Conservation (phyloP, 495 filamentous ascomycete genomes). For the Alectoria sarmentosa region DNA sequence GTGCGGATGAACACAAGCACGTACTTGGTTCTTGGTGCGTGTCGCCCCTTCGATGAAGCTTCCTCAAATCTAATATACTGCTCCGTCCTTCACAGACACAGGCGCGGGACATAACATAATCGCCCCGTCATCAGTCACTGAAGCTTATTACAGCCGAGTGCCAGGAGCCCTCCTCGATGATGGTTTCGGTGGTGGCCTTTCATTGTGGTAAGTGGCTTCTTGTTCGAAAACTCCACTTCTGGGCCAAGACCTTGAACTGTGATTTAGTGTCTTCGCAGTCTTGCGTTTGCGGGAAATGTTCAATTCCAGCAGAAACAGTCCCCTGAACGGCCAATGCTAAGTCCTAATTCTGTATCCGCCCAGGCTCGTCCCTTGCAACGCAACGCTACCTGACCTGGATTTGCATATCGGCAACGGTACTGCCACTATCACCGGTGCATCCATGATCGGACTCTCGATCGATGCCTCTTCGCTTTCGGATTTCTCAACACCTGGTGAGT, state of each 20-base stretch:
- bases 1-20: neutral
- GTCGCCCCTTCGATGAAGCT: neutral
- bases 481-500: neutral
- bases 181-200: neutral
- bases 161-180: neutral
- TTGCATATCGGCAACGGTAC: neutral
- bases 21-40: neutral
- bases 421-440: neutral
- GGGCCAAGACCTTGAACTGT: too few relatives aligned
- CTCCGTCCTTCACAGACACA: neutral
- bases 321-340: neutral
- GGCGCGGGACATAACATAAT: neutral
- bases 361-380: constrained; percentile 4
- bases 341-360: too few relatives aligned
- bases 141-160: neutral
- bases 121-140: neutral
- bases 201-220: neutral
- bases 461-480: neutral
- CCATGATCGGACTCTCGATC: neutral
- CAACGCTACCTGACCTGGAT: neutral
- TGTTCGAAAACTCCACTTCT: too few relatives aligned
- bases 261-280: too few relatives aligned
- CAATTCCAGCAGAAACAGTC: neutral
- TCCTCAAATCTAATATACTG: neutral
- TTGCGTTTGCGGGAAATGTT: too few relatives aligned